Percentiles rank a stretch among this genome's conserved stretches.
Conservation (phyloP, 2,329 filamentous ascomycete genomes). For the Thielaviopsis musarum region DNA sequence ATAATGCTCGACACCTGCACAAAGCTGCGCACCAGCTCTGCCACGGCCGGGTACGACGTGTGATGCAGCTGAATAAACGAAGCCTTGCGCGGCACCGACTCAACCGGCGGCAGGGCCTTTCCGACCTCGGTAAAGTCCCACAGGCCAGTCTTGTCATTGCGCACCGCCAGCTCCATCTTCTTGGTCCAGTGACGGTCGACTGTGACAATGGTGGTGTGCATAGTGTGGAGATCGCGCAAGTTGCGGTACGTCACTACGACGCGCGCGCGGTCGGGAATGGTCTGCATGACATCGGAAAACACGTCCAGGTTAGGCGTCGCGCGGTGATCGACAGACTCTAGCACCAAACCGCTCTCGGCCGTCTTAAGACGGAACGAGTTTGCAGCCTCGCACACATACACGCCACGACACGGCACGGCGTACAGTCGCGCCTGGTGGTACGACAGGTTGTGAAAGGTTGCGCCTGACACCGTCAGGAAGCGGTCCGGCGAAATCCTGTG, state of each 20-base stretch:
- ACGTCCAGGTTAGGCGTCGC: constrained; percentile 73
- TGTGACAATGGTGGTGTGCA: constrained; percentile 82
- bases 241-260: constrained; percentile 95
- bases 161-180: constrained; percentile 82
- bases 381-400: constrained; percentile 87
- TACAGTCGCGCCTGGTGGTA: constrained; percentile 97
- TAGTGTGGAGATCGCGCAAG: constrained; percentile 80
- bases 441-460: constrained; percentile 87
- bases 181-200: constrained; percentile 91
- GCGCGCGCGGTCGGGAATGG: constrained; percentile 63
- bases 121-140: constrained; percentile 90
- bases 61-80: constrained; percentile 87
- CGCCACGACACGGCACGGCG: constrained; percentile 77
- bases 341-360: constrained; percentile 79
- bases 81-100: constrained; percentile 58
- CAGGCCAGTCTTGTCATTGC: constrained; percentile 76
- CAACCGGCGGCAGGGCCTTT: constrained; percentile 58
- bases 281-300: constrained; percentile 82
- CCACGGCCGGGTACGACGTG: constrained; percentile 75
- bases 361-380: constrained; percentile 92
- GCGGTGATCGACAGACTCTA: constrained; percentile 83
- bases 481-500: constrained; percentile 91
- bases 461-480: constrained; percentile 86
- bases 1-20: constrained; percentile 85
- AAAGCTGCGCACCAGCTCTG: constrained; percentile 85